Evolutionary conservation across 2,329 filamentous ascomycete genomes (phyloP).

Genomic region (Aureobasidium melanogenum): DNA sequence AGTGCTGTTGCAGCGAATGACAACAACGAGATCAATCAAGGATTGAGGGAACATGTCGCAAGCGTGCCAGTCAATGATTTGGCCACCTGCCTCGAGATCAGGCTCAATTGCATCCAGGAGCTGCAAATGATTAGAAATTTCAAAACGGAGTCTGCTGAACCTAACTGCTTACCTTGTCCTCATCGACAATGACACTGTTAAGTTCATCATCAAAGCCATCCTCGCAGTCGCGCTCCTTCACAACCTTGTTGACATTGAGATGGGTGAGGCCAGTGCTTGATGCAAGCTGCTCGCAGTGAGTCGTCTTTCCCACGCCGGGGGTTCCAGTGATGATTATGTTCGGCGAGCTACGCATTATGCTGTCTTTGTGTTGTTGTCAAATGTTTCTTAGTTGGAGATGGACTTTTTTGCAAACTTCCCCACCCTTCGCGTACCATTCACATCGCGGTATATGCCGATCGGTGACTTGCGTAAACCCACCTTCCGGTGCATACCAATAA

Average conservation of each 20-base stretch:
- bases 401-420: neutral
- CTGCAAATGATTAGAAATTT: slow-evolving; percentile 31
- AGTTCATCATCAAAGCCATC: slow-evolving; percentile 78
- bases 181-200: slow-evolving; percentile 86
- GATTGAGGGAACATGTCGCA: slow-evolving; percentile 89
- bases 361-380: neutral
- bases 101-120: slow-evolving; percentile 84
- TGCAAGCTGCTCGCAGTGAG: slow-evolving; percentile 75
- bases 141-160: no score
- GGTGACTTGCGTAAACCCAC: no score
- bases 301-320: slow-evolving; percentile 91
- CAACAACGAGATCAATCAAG: slow-evolving; percentile 92
- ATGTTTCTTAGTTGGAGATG: neutral
- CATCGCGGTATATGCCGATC: neutral
- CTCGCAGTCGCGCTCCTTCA: slow-evolving; percentile 79
- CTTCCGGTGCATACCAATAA: no score
- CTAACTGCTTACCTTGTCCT: slow-evolving; percentile 65
- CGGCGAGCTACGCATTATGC: slow-evolving; percentile 44
- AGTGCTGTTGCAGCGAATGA: slow-evolving; percentile 72
- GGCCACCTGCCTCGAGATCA: slow-evolving; percentile 68
- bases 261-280: slow-evolving; percentile 69
- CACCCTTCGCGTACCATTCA: neutral
- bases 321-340: slow-evolving; percentile 96
- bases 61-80: slow-evolving; percentile 95
- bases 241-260: slow-evolving; percentile 80